Conservation (phyloP, 495 filamentous ascomycete species). For the Podospora pseudocomata region DNA sequence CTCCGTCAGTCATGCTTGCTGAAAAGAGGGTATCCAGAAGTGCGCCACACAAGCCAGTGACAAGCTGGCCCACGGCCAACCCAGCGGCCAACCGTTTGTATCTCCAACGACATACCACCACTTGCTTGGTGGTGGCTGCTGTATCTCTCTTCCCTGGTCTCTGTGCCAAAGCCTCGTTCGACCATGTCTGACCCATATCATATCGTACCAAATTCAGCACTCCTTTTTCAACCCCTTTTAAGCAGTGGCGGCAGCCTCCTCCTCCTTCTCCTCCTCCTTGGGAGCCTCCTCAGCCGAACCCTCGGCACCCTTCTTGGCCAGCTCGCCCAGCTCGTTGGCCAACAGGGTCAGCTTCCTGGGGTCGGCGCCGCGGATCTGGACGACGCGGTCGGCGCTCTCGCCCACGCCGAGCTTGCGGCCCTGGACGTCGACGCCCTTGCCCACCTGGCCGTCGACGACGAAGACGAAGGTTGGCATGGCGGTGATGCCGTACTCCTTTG, state of each 20-base stretch:
- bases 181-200: neutral
- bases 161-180: too few relatives aligned
- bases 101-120: neutral
- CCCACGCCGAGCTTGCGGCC: constrained; percentile 10
- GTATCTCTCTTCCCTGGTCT: neutral
- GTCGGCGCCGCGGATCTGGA: constrained; percentile 37
- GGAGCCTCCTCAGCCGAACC: neutral
- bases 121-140: neutral
- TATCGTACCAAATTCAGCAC: neutral
- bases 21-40: neutral
- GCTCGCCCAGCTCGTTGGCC: constrained; percentile 32
- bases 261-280: neutral
- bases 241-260: neutral
- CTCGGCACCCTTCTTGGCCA: constrained; percentile 32
- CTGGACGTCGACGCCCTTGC: constrained; percentile 59
- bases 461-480: constrained; percentile 83
- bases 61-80: neutral
- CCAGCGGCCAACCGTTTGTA: neutral
- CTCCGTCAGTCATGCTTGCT: neutral
- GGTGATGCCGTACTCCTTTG: constrained; percentile 43
- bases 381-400: constrained; percentile 23
- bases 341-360: constrained; percentile 29
- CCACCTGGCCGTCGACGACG: constrained; percentile 66
- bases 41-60: neutral
- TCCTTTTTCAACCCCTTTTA: neutral